Conservation (phyloP, 805 yeast species). For the Wickerhamomyces kurtzmanii region DNA sequence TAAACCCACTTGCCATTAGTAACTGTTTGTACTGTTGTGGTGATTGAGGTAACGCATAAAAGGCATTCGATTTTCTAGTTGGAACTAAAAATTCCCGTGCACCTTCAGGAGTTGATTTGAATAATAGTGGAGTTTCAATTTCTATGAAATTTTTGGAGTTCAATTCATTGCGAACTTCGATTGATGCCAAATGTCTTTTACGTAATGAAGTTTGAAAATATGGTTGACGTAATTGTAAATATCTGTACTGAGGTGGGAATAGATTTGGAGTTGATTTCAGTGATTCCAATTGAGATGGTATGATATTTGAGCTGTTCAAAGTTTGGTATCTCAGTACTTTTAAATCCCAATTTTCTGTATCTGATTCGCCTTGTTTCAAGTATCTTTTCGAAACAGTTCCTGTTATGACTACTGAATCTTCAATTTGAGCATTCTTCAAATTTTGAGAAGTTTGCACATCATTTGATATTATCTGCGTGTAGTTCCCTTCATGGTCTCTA, state of each 20-base stretch:
- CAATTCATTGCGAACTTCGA: constrained; percentile 31
- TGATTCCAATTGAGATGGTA: constrained; percentile 60
- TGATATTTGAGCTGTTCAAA: constrained; percentile 52
- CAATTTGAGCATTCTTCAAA: constrained; percentile 45
- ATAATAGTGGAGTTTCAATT: constrained; percentile 85
- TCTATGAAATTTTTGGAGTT: constrained; percentile 51
- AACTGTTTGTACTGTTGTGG: constrained; percentile 97
- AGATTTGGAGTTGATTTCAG: constrained; percentile 42
- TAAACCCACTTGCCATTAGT: constrained; percentile 88
- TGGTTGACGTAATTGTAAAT: constrained; percentile 64
- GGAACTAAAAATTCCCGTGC: constrained; percentile 95
- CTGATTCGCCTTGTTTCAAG: constrained; percentile 9
- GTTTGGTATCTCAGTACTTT: constrained; percentile 38
- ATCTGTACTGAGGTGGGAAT: constrained; percentile 75
- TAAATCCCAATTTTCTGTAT: constrained; percentile 42
- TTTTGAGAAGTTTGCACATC: constrained; percentile 25
- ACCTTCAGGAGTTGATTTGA: constrained; percentile 97
- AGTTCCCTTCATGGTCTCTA: constrained; percentile 64
- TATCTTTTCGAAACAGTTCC: constrained; percentile 38
- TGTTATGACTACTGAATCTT: constrained; percentile 61
- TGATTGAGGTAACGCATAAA: constrained; percentile 92
- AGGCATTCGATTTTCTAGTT: constrained; percentile 49
- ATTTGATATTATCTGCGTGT: constrained; percentile 42
- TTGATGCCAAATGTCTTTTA: constrained; percentile 46
- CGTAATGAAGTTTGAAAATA: constrained; percentile 45